Evolutionary conservation across 2,329 filamentous ascomycete species (phyloP), one percentile per base, ranked within the genome.

Genomic region (Colletotrichum zoysiae): DNA sequence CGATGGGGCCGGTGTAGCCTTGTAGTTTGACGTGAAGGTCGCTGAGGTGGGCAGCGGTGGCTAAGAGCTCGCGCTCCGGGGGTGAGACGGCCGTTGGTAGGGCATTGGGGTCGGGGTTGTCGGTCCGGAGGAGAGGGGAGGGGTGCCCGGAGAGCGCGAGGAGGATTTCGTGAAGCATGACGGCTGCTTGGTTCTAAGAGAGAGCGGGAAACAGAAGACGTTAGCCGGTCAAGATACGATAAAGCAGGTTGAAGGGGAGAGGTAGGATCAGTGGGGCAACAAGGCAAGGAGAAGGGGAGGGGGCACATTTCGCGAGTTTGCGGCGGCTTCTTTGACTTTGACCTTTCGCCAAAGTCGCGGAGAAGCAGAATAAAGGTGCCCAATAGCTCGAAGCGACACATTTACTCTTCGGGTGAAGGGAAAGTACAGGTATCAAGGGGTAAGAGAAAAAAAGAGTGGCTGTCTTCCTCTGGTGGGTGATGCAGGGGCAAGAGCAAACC

Each of bases 121-220:
- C 80, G 76, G 84, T 79, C 80, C 89, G 88, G 84, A 98, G 93
- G 79, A 98, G 89, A 76, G 95, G 92, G 75, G 95, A 98, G 75
- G 93, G 92, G 84, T 98, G 94, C 76, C 96, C 95, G 78, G 95
- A 97, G 82, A 98, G 91, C 81, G 95, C 95, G 82, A 99, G 92
- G 82, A 98, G 91, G 85, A 99, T 94, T 87, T 99, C 96, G 89
- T 98, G 96, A 82, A 99, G 93, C 96, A 99, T 99, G 76, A 35
- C 33, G 59, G 76, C 42, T 76, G 76, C 65, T 60, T 55, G 35
- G 26, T 59, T 62, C 63, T 58, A 6, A 9, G n/a, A 14, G 42
- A 50, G 33, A 38, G 46, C 18, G 50, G 8, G 38, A 62, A 38
- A 46, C 18, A 33, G 20, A 35, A 38, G 33, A 26, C 42, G 56